A percentile compares a stretch with the other conserved stretches of the same genome.
phyloP scores from a whole-genome alignment of 345 rosid genomes.

The Carallia brachiata region DNA sequence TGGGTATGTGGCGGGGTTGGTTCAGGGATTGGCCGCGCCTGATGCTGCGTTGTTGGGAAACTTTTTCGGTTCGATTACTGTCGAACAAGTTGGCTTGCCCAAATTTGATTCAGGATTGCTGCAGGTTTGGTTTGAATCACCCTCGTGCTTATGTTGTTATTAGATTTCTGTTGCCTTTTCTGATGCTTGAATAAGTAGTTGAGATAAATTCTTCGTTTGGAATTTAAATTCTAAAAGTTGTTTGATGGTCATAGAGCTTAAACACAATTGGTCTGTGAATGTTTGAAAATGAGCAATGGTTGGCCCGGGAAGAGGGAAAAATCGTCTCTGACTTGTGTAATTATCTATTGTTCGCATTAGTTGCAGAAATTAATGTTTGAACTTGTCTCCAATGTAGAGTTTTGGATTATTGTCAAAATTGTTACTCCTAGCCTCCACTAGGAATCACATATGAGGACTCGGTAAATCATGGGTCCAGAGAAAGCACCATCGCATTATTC shows the following conservation, averaged over 20 bases:
- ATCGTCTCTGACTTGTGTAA: no score
- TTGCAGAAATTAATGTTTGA: no score
- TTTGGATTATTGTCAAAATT: no score
- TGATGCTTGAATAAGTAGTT: neutral
- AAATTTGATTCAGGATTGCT: slow-evolving; percentile 51
- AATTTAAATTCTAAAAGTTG: neutral
- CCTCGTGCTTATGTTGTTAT: neutral
- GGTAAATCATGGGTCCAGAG: no score
- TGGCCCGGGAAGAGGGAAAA: neutral
- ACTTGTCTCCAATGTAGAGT: no score
- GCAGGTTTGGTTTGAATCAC: slow-evolving; percentile 55
- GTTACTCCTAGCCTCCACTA: no score
- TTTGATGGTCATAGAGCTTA: neutral
- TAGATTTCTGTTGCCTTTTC: neutral
- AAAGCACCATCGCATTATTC: no score
- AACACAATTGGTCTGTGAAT: neutral
- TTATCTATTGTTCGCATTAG: no score
- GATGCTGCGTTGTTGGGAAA: slow-evolving; percentile 95
- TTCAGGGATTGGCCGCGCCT: slow-evolving; percentile 66
- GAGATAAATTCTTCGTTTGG: neutral
- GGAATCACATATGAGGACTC: no score
- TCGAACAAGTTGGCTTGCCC: slow-evolving; percentile 89
- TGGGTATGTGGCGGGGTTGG: slow-evolving; percentile 78
- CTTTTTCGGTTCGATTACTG: slow-evolving; percentile 83
- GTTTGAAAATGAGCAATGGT: neutral